A percentile compares a stretch with the other conserved stretches of the same genome.
Conservation (phyloP, 306 rosid genomes). For the Oemleria cerasiformis region DNA sequence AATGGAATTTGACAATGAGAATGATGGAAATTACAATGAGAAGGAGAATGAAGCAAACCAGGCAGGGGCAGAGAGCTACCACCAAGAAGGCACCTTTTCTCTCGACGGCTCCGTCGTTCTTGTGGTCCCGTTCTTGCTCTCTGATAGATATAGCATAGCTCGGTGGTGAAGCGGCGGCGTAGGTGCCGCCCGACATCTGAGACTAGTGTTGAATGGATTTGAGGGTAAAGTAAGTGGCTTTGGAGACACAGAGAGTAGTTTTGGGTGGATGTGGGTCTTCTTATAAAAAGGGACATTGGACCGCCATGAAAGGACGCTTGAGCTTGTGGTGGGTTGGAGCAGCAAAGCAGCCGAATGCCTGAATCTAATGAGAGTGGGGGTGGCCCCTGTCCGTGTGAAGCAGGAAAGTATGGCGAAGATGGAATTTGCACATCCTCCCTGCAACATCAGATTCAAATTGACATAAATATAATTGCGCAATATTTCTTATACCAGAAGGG, state of each 20-base stretch:
- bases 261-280: slow-evolving; percentile 30
- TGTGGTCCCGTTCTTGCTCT: slow-evolving; percentile 33
- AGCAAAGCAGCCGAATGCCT: too few relatives aligned
- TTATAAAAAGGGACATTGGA: slow-evolving; percentile 47
- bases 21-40: slow-evolving; percentile 48
- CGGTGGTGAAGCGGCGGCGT: slow-evolving; percentile 42
- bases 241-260: slow-evolving; percentile 19
- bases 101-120: slow-evolving; percentile 35
- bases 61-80: slow-evolving; percentile 81
- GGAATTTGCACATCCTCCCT: slow-evolving; percentile 85
- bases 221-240: slow-evolving; percentile 6
- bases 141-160: slow-evolving; percentile 47
- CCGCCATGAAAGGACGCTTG: slow-evolving; percentile 39
- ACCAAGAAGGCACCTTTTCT: slow-evolving; percentile 51
- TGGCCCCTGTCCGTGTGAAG: slow-evolving; percentile 89
- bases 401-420: slow-evolving; percentile 71
- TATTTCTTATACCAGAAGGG: not conserved
- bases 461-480: not conserved
- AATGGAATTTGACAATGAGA: slow-evolving; percentile 69
- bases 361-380: slow-evolving; percentile 37
- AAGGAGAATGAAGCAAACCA: slow-evolving; percentile 71
- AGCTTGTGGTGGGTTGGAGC: too few relatives aligned
- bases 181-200: slow-evolving; percentile 39
- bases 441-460: slow-evolving; percentile 25
- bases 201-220: not conserved